A percentile compares a stretch with the other conserved stretches of the same genome.
phyloP scores from a whole-genome alignment of 139 green algal species.

The Coelastrella sp. region DNA sequence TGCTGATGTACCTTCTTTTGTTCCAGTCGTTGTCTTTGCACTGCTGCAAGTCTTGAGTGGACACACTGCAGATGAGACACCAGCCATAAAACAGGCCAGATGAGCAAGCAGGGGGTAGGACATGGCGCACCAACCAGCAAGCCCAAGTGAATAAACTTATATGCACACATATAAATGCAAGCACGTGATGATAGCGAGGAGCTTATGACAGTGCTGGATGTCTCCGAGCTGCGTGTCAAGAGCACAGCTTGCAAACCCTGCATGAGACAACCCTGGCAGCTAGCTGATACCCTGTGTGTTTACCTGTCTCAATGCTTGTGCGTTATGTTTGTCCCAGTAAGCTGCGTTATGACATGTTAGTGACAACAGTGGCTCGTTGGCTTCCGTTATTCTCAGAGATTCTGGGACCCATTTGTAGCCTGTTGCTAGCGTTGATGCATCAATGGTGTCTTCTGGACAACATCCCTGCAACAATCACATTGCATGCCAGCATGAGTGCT shows the following conservation, averaged over 20 bases:
- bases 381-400: constrained; percentile 23
- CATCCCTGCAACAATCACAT: neutral
- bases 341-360: constrained; percentile 48
- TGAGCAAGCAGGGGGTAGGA: no score
- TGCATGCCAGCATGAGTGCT: no score
- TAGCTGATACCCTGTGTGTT: neutral
- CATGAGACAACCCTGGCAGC: no score
- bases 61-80: constrained; percentile 33
- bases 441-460: constrained; percentile 46
- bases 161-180: no score
- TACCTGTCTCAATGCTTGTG: constrained; percentile 33
- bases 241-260: no score
- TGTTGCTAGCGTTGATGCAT: constrained; percentile 20
- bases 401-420: constrained; percentile 47
- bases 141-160: no score
- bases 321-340: constrained; percentile 46
- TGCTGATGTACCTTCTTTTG: neutral
- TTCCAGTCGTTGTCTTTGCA: constrained; percentile 2
- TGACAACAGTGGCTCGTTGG: constrained; percentile 45
- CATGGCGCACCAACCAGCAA: no score
- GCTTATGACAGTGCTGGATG: no score
- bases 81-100: neutral
- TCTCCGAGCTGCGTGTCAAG: no score
- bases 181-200: no score
- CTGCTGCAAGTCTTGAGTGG: constrained; percentile 28